Evolutionary conservation across 768 basidiomycete genomes (phyloP).

Genomic region (Phaffia australis): DNA sequence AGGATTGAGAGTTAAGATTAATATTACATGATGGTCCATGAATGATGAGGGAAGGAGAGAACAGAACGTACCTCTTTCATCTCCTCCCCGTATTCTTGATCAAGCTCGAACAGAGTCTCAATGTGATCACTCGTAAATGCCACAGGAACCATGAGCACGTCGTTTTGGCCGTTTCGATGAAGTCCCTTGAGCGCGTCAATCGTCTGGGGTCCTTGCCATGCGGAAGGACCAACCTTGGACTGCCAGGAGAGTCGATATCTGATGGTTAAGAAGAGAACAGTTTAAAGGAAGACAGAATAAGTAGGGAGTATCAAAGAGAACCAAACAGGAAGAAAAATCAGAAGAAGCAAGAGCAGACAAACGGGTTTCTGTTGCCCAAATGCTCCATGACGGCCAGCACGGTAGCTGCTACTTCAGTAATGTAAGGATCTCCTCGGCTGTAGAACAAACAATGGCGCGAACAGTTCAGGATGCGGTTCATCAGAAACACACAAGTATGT

Average conservation of each 20-base stretch:
- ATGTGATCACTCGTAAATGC: conserved; percentile 99
- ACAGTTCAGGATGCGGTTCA: background rate
- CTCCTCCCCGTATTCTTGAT: conserved; percentile 84
- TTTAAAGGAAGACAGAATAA: background rate
- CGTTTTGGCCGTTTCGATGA: conserved; percentile 41
- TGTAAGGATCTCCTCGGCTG: conserved; percentile 87
- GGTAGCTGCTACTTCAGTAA: conserved; percentile 86
- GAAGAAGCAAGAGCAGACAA: background rate
- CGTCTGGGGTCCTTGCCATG: conserved; percentile 98
- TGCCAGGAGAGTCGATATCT: conserved; percentile 96
- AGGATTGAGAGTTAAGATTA: background rate
- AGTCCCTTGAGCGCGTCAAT: conserved; percentile 67
- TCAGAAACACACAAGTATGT: background rate
- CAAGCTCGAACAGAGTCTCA: conserved; percentile 93
- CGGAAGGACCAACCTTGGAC: conserved; percentile 88
- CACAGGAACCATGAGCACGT: conserved; percentile 70
- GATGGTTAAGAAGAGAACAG: conserved; percentile 38
- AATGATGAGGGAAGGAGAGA: background rate
- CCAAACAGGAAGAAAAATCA: background rate
- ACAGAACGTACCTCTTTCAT: conserved; percentile 63
- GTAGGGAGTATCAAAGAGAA: background rate
- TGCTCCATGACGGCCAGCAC: conserved; percentile 88
- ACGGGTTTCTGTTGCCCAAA: conserved; percentile 44
- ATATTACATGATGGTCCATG: background rate
- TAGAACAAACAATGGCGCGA: background rate